Evolutionary conservation across 441 rosid species (phyloP).

Genomic region (Gossypium schwendimanii): DNA sequence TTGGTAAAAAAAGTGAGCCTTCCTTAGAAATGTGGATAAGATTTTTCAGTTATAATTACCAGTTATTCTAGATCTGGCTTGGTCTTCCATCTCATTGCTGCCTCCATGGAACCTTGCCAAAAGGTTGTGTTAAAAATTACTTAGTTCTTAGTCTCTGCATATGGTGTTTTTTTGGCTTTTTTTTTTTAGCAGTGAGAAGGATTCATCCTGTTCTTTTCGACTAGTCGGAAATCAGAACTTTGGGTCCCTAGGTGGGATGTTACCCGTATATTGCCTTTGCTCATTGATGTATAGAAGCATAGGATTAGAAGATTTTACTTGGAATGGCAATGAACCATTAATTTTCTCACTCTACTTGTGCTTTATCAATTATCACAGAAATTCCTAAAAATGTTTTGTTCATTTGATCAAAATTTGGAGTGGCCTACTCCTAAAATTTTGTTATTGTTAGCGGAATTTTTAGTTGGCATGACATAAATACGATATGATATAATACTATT

Average conservation of each 20-base stretch:
- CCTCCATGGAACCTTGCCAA: neutral
- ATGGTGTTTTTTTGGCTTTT: constrained; percentile 5
- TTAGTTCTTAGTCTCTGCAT: constrained; percentile 1
- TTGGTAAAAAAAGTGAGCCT: constrained; percentile 4
- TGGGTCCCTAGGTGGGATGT: neutral
- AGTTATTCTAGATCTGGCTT: neutral
- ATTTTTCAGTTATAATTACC: neutral
- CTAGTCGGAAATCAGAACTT: neutral
- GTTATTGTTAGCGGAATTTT: neutral
- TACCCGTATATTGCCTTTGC: constrained; percentile 7
- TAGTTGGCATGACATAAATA: no score
- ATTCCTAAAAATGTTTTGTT: neutral
- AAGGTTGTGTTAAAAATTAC: neutral
- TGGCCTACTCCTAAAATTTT: neutral
- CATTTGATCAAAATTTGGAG: neutral
- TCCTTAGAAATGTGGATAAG: neutral
- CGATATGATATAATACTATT: no score
- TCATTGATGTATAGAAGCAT: constrained; percentile 17
- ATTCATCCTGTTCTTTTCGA: neutral
- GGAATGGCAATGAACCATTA: neutral
- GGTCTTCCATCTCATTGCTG: constrained; percentile 9
- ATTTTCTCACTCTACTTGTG: neutral
- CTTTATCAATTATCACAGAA: neutral
- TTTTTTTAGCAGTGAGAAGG: constrained; percentile 9
- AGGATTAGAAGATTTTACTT: constrained; percentile 2